Evolutionary conservation across 2,329 filamentous ascomycete species (phyloP).

Genomic region (Dactylellina sp.): DNA sequence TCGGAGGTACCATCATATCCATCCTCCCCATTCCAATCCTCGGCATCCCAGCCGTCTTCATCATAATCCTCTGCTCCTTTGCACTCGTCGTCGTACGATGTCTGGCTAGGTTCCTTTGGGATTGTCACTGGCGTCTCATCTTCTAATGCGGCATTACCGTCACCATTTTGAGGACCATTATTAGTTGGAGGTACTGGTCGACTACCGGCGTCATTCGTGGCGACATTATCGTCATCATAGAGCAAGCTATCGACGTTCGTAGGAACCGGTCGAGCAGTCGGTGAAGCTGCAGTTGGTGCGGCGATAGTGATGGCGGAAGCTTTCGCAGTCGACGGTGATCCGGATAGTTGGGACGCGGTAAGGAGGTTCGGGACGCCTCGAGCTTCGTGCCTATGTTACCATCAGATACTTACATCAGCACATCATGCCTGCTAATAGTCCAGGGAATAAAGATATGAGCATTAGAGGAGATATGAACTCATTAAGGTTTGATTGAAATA

Average conservation of each 20-base stretch:
- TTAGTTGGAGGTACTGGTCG: neutral
- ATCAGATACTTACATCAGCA: slow-evolving; percentile 56
- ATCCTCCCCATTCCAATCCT: slow-evolving; percentile 31
- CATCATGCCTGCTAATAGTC: slow-evolving; percentile 17
- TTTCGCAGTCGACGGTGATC: neutral
- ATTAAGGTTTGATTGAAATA: slow-evolving; percentile 35
- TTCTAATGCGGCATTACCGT: neutral
- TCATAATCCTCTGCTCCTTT: slow-evolving; percentile 3
- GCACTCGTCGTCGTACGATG: slow-evolving; percentile 22
- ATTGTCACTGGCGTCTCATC: neutral
- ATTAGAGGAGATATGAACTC: slow-evolving; percentile 34
- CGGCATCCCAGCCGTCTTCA: slow-evolving; percentile 6
- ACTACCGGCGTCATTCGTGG: slow-evolving; percentile 14
- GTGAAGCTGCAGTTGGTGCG: slow-evolving; percentile 7
- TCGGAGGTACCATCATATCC: slow-evolving; percentile 21
- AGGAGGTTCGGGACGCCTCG: slow-evolving; percentile 59
- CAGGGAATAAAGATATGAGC: slow-evolving; percentile 1
- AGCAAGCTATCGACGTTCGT: slow-evolving; percentile 31
- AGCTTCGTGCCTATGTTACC: slow-evolving; percentile 59
- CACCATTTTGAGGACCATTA: slow-evolving; percentile 9
- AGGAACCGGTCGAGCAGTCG: slow-evolving; percentile 29
- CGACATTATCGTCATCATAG: slow-evolving; percentile 54
- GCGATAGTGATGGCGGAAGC: slow-evolving; percentile 43
- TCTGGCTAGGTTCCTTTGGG: slow-evolving; percentile 1
- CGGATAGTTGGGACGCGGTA: slow-evolving; percentile 52